A percentile compares a stretch with the other conserved stretches of the same genome.
These are phyloP conservation scores for Thyridium curvatum DNA, from an alignment of 2,329 filamentous ascomycete genomes.

Conservation along the genomic window DNA sequence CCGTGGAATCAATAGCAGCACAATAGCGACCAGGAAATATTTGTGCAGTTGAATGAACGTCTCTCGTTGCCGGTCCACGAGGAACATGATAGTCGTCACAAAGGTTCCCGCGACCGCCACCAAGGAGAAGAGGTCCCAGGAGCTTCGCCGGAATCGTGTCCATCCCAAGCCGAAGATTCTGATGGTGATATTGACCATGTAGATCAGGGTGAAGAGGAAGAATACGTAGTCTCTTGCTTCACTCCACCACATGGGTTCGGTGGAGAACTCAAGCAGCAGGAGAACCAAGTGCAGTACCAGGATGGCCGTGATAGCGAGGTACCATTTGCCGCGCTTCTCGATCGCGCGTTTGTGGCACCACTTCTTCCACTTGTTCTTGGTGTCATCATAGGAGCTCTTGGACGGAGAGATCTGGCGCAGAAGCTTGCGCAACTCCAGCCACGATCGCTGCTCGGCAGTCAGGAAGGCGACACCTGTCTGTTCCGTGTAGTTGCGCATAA, in stretches of 20 bases:
- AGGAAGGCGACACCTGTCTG: constrained; percentile 95
- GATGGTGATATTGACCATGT: constrained; percentile 75
- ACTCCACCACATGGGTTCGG: constrained; percentile 67
- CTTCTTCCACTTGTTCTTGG: constrained; percentile 71
- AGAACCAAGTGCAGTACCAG: constrained; percentile 79
- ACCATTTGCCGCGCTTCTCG: constrained; percentile 91
- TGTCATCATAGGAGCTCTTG: constrained; percentile 78
- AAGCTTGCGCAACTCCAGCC: constrained; percentile 90
- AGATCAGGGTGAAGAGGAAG: constrained; percentile 73
- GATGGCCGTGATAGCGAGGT: constrained; percentile 70
- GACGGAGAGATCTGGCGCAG: constrained; percentile 90
- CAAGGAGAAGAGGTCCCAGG: constrained; percentile 91
- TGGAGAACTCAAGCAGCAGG: constrained; percentile 79
- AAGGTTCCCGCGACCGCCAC: constrained; percentile 75
- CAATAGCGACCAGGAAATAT: constrained; percentile 84
- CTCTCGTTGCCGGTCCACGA: constrained; percentile 37
- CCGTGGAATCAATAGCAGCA: constrained; percentile 84
- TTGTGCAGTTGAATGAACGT: constrained; percentile 81
- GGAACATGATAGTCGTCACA: constrained; percentile 69
- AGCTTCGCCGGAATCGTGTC: constrained; percentile 84
- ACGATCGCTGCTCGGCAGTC: constrained; percentile 92
- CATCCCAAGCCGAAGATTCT: constrained; percentile 86
- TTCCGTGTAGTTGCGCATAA: constrained; percentile 99
- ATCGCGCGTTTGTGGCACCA: constrained; percentile 95
- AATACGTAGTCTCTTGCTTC: constrained; percentile 68